Evolutionary conservation across 768 basidiomycete genomes (phyloP).

Genomic region (Phlebiopsis flavidoalba): DNA sequence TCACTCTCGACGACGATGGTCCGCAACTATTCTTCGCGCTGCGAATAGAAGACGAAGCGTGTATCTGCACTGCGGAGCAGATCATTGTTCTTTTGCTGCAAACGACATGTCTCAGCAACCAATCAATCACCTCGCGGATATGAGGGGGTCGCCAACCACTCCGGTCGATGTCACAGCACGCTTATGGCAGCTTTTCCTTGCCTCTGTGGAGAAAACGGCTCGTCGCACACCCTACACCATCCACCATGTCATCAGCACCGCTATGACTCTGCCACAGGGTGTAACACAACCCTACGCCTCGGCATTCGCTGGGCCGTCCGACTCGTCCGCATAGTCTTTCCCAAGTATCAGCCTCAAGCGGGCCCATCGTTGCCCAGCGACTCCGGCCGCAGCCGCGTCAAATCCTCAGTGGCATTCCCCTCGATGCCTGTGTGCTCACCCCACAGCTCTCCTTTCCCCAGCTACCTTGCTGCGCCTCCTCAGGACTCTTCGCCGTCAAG

Average conservation of each 20-base stretch:
- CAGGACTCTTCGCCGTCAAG: conserved; percentile 34
- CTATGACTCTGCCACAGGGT: conserved; percentile 10
- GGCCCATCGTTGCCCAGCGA: background rate
- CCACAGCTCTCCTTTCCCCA: background rate
- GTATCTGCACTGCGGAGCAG: conserved; percentile 14
- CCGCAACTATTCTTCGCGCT: conserved; percentile 28
- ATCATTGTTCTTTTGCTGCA: conserved; percentile 20
- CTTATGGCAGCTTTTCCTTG: conserved; percentile 24
- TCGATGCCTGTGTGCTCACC: conserved; percentile 1
- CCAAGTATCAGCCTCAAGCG: background rate
- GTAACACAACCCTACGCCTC: conserved; percentile 34
- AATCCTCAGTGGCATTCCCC: background rate
- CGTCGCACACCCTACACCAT: background rate
- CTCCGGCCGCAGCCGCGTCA: background rate
- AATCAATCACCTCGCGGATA: background rate
- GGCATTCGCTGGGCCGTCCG: conserved; percentile 43
- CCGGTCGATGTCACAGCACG: conserved; percentile 25
- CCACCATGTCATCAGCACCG: conserved; percentile 1
- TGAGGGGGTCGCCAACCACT: conserved; percentile 13
- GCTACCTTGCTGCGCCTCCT: conserved; percentile 2
- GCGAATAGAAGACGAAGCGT: conserved; percentile 19
- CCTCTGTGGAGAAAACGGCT: conserved; percentile 12
- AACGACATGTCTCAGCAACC: conserved; percentile 2
- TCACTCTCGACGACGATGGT: conserved; percentile 70
- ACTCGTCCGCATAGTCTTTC: conserved; percentile 30